These are phyloP conservation scores for Echium plantagineum DNA, from an alignment of 257 asterid genomes.

Conservation along the genomic window DNA sequence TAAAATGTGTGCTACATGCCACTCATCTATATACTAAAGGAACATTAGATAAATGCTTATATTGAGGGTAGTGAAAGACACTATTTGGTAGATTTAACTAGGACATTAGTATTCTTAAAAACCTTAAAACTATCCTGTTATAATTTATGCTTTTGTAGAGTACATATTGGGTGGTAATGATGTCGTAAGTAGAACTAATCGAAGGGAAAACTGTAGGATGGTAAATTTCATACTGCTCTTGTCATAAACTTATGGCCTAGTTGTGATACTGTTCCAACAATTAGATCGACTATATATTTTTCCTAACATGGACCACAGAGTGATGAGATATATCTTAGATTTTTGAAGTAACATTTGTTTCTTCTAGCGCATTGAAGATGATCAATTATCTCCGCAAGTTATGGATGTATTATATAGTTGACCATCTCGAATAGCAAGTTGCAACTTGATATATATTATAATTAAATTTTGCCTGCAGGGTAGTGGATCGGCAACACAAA, in stretches of 20 bases:
- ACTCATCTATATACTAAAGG: background rate
- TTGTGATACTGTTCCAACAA: background rate
- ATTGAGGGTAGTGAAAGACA: background rate
- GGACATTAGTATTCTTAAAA: background rate
- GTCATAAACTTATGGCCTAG: background rate
- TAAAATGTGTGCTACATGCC: too few species aligned
- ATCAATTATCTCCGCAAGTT: background rate
- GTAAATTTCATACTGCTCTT: too few species aligned
- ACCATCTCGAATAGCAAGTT: background rate
- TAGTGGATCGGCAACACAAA: conserved; percentile 86
- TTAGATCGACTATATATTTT: background rate
- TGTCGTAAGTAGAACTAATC: background rate
- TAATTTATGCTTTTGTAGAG: background rate
- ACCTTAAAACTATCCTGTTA: background rate
- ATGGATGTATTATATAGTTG: background rate
- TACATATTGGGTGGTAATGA: background rate
- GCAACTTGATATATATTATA: conserved; percentile 3
- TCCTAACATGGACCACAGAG: background rate
- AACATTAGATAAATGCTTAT: background rate
- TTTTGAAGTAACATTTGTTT: background rate
- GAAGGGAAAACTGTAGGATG: background rate
- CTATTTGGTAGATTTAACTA: background rate
- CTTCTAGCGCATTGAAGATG: background rate
- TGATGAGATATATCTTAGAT: background rate
- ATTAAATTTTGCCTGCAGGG: conserved; percentile 39